phyloP scores from a whole-genome alignment of 1,284 basidiomycete genomes.

The Fomitopsis betulina region DNA sequence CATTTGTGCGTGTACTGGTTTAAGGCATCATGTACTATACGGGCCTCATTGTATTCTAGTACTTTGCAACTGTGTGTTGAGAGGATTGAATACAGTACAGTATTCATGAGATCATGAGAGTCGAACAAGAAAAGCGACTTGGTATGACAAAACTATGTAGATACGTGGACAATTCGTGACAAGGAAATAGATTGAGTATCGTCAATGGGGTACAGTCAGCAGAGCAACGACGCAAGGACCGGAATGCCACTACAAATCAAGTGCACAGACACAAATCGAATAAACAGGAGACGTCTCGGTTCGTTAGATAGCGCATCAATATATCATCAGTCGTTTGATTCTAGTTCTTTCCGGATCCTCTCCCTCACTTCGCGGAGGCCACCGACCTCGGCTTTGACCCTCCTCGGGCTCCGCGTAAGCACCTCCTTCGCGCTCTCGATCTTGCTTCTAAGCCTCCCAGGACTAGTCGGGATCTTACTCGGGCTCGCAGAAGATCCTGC shows the following conservation, averaged over 20 bases:
- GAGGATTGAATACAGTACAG: neutral
- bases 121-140: neutral
- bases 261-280: conserved; percentile 1
- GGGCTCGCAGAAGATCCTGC: conserved; percentile 11
- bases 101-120: too few relatives aligned
- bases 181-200: neutral
- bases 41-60: neutral
- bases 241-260: neutral
- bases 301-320: conserved; percentile 3
- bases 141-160: neutral
- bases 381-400: conserved; percentile 62
- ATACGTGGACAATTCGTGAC: neutral
- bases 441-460: conserved; percentile 25
- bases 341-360: conserved; percentile 71
- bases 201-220: neutral
- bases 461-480: conserved; percentile 20
- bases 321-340: conserved; percentile 25
- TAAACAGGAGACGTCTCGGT: neutral
- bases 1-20: neutral
- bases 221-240: neutral
- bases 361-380: conserved; percentile 75
- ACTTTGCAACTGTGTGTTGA: neutral
- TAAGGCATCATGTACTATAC: neutral
- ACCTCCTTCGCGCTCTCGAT: conserved; percentile 55
- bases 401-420: conserved; percentile 60